Percentiles rank a stretch among this genome's conserved stretches.
Evolutionary conservation across 306 rosid genomes (phyloP).

Genomic region (Lathyrus aphaca): DNA sequence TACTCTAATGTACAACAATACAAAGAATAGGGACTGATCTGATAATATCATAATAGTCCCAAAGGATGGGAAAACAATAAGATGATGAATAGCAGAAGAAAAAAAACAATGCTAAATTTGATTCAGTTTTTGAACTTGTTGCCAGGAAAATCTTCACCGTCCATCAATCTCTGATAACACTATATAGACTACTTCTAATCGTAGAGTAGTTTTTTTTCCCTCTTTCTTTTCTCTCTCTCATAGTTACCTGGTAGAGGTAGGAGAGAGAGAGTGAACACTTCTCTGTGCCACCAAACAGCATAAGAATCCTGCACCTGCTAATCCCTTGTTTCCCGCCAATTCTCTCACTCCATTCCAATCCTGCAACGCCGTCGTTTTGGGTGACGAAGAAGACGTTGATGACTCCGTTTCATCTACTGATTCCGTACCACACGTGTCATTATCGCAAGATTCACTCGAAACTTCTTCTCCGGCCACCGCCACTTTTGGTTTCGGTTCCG

Average conservation of each 20-base stretch:
- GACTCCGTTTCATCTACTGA: slow-evolving; percentile 56
- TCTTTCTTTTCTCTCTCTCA: too few relatives aligned
- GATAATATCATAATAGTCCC: slow-evolving; percentile 4
- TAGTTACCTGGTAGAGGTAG: slow-evolving; percentile 40
- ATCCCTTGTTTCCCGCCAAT: slow-evolving; percentile 56
- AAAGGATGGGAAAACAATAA: slow-evolving; percentile 11
- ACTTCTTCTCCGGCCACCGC: slow-evolving; percentile 15
- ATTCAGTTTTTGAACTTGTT: not conserved
- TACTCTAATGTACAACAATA: not conserved
- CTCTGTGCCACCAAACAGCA: slow-evolving; percentile 62
- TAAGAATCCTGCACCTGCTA: slow-evolving; percentile 61
- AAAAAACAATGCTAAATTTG: not conserved
- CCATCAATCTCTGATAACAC: not conserved
- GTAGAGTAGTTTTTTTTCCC: not conserved
- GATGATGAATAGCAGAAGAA: too few relatives aligned
- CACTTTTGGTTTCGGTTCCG: slow-evolving; percentile 17
- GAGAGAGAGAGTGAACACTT: slow-evolving; percentile 26
- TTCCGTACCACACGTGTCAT: slow-evolving; percentile 47
- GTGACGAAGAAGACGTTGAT: slow-evolving; percentile 45
- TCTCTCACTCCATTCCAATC: slow-evolving; percentile 66
- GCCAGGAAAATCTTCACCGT: slow-evolving; percentile 29
- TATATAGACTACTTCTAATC: not conserved
- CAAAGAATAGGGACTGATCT: not conserved
- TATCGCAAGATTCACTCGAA: slow-evolving; percentile 48
- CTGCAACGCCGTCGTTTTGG: slow-evolving; percentile 50